Evolutionary conservation across 2,329 filamentous ascomycete genomes (phyloP).

Genomic region (Penicillium sp.): DNA sequence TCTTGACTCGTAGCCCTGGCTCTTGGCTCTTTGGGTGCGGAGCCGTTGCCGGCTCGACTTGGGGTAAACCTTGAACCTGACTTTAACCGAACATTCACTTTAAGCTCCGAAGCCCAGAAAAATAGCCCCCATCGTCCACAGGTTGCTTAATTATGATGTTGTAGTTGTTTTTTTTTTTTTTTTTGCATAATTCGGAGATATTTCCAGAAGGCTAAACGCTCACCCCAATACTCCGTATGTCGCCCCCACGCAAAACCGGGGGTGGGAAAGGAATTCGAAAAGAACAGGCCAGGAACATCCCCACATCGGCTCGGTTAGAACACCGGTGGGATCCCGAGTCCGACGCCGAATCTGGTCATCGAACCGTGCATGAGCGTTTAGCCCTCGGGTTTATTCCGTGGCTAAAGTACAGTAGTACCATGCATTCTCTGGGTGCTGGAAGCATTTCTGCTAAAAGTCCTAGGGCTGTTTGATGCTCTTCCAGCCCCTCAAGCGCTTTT

Average conservation of each 20-base stretch:
- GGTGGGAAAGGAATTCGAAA: background rate
- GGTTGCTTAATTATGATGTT: background rate
- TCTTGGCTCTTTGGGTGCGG: background rate
- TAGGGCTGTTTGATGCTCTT: background rate
- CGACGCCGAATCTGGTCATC: constrained; percentile 6
- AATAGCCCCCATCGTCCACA: background rate
- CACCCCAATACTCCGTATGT: background rate
- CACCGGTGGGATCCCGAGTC: constrained; percentile 11
- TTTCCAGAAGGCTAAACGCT: background rate
- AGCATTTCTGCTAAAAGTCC: background rate
- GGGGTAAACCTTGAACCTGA: background rate
- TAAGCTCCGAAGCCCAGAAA: background rate
- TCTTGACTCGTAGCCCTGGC: background rate
- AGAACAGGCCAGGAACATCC: constrained; percentile 6
- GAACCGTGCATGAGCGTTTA: constrained; percentile 4
- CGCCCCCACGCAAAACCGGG: background rate
- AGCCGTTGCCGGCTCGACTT: constrained; percentile 1
- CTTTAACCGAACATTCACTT: background rate
- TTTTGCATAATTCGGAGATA: background rate
- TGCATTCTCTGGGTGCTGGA: background rate
- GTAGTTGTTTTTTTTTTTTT: background rate
- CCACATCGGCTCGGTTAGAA: constrained; percentile 15
- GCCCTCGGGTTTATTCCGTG: constrained; percentile 1
- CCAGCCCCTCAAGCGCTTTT: too few species aligned
- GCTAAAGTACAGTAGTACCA: background rate